phyloP scores from a whole-genome alignment of 371 early-diverging fungal species.

The Nematocida homosporus region DNA sequence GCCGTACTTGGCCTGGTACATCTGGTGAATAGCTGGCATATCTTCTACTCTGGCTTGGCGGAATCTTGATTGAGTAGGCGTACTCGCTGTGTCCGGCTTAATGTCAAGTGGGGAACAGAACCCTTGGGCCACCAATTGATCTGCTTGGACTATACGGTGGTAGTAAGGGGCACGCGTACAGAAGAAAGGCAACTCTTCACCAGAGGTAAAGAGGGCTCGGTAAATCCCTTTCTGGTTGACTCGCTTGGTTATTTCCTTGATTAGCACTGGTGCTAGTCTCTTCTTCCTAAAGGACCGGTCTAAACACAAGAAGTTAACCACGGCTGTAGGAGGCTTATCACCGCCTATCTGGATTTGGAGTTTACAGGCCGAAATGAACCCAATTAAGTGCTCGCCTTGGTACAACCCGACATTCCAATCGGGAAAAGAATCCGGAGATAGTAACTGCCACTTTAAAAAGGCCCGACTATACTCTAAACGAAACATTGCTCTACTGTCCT shows the following conservation, averaged over 20 bases:
- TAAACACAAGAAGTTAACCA: constrained; percentile 95
- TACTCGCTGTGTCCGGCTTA: neutral
- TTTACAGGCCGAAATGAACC: constrained; percentile 65
- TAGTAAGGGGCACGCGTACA: constrained; percentile 74
- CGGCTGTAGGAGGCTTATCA: constrained; percentile 24
- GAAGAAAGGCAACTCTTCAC: constrained; percentile 80
- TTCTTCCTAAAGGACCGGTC: constrained; percentile 86
- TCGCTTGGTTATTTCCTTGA: constrained; percentile 89
- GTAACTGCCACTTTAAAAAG: constrained; percentile 60
- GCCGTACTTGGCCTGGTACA: constrained; percentile 52
- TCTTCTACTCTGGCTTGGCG: constrained; percentile 49
- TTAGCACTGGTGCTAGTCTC: constrained; percentile 90
- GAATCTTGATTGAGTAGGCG: constrained; percentile 13
- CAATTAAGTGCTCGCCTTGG: constrained; percentile 49
- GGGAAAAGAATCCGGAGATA: constrained; percentile 18
- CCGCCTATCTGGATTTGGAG: constrained; percentile 50
- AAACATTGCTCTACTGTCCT: constrained; percentile 47
- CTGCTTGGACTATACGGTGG: constrained; percentile 59
- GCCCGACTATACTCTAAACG: constrained; percentile 59
- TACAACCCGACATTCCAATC: constrained; percentile 62
- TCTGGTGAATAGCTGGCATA: constrained; percentile 24
- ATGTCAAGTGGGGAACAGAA: constrained; percentile 36
- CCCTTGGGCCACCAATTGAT: constrained; percentile 44
- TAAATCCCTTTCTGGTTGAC: constrained; percentile 84
- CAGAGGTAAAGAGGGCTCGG: constrained; percentile 94